Evolutionary conservation across 2,329 filamentous ascomycete genomes (phyloP).

Genomic region (Aureobasidium zeae): DNA sequence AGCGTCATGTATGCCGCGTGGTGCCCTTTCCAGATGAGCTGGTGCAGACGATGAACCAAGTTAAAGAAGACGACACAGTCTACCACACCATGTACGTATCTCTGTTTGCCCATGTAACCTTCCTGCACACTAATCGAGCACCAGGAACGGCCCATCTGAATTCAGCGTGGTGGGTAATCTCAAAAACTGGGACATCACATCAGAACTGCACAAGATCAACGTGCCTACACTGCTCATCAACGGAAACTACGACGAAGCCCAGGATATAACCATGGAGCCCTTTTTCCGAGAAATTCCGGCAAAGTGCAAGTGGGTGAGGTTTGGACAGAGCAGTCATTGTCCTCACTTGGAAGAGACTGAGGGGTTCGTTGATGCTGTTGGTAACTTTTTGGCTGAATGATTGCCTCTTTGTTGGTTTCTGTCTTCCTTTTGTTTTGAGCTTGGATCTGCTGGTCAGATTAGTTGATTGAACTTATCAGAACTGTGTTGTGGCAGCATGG

Average conservation of each 20-base stretch:
- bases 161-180: conserved; percentile 35
- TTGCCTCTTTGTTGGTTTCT: too few relatives aligned
- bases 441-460: too few relatives aligned
- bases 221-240: conserved; percentile 36
- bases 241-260: conserved; percentile 34
- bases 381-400: conserved; percentile 28
- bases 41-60: conserved; percentile 20
- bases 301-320: conserved; percentile 35
- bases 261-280: conserved; percentile 29
- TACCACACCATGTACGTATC: conserved; percentile 29
- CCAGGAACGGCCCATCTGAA: conserved; percentile 31
- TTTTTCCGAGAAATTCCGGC: conserved; percentile 31
- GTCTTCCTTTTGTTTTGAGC: too few relatives aligned
- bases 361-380: conserved; percentile 28
- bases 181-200: conserved; percentile 32
- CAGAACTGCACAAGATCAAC: conserved; percentile 30
- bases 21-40: conserved; percentile 26
- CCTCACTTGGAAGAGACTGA: conserved; percentile 33
- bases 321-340: conserved; percentile 28
- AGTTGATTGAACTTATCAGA: too few relatives aligned
- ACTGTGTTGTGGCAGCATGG: too few relatives aligned
- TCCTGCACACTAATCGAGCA: conserved; percentile 21
- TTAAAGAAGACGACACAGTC: conserved; percentile 29
- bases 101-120: not conserved
- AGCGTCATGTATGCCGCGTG: conserved; percentile 25